Conservation (phyloP, 2,329 filamentous ascomycete species). For the Thielaviopsis cerberus region DNA sequence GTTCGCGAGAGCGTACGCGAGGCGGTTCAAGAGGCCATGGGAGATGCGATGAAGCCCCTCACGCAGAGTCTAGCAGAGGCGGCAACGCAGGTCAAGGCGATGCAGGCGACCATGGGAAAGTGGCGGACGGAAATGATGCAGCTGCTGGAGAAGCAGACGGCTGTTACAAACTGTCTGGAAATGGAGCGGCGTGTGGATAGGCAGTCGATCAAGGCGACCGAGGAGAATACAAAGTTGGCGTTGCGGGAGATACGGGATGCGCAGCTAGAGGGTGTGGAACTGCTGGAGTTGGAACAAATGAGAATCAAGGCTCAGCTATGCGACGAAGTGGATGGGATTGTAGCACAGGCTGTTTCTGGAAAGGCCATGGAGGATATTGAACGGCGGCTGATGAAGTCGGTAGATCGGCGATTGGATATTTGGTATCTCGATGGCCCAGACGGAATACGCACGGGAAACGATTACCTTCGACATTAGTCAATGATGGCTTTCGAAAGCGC, state of each 20-base stretch:
- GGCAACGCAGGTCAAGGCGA: background rate
- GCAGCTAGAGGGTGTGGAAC: background rate
- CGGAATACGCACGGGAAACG: no score
- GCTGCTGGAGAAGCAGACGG: background rate
- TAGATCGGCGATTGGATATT: background rate
- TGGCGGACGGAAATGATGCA: background rate
- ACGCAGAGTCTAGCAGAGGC: background rate
- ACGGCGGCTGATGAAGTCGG: background rate
- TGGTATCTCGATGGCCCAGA: background rate
- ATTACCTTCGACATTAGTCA: no score
- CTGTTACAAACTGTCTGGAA: background rate
- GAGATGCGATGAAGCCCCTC: constrained; percentile 1
- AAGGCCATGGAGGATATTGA: background rate
- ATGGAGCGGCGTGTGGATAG: background rate
- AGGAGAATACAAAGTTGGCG: background rate
- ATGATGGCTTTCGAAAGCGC: no score
- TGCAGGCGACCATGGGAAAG: background rate
- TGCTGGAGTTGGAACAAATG: background rate
- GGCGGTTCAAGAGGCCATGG: background rate
- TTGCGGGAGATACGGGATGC: background rate
- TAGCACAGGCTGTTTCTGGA: background rate
- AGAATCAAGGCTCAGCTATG: background rate
- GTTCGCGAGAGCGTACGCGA: background rate
- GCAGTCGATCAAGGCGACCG: background rate
- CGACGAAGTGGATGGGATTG: background rate